phyloP scores from a whole-genome alignment of 352 stramenopile genomes.

The Thraustochytrium sp. region DNA sequence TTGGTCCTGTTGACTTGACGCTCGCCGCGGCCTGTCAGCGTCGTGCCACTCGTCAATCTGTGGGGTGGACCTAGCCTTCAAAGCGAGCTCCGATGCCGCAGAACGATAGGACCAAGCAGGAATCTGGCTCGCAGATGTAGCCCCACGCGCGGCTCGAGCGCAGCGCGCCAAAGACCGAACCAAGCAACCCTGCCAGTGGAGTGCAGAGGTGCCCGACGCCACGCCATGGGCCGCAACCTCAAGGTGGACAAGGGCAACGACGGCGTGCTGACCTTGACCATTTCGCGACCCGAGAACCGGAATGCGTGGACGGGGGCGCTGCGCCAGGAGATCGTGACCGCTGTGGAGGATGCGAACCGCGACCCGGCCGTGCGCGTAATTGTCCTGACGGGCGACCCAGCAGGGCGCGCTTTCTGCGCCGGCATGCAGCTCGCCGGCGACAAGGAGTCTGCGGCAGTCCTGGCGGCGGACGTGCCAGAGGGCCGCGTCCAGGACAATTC shows the following conservation, averaged over 20 bases:
- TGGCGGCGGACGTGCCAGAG: background rate
- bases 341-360: constrained; percentile 13
- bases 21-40: too few relatives aligned
- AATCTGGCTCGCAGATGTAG: too few relatives aligned
- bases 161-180: too few relatives aligned
- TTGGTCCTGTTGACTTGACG: too few relatives aligned
- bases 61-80: too few relatives aligned
- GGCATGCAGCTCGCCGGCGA: constrained; percentile 15
- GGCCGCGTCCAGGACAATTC: background rate
- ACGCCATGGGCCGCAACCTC: too few relatives aligned
- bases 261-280: constrained; percentile 4
- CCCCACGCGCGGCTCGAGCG: too few relatives aligned
- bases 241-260: constrained; percentile 27
- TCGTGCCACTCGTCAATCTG: too few relatives aligned
- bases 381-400: constrained; percentile 37
- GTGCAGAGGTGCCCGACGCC: too few relatives aligned
- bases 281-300: constrained; percentile 25
- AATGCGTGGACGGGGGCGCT: constrained; percentile 42
- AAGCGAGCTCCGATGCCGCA: too few relatives aligned
- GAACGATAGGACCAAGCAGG: too few relatives aligned
- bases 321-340: constrained; percentile 20
- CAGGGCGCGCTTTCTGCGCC: constrained; percentile 39
- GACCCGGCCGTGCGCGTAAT: constrained; percentile 28
- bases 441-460: background rate
- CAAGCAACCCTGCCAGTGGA: too few relatives aligned